Evolutionary conservation across 106 monocot species (phyloP), one percentile per base, ranked within the genome.

Genomic region (Alisma plantagoaquatica): DNA sequence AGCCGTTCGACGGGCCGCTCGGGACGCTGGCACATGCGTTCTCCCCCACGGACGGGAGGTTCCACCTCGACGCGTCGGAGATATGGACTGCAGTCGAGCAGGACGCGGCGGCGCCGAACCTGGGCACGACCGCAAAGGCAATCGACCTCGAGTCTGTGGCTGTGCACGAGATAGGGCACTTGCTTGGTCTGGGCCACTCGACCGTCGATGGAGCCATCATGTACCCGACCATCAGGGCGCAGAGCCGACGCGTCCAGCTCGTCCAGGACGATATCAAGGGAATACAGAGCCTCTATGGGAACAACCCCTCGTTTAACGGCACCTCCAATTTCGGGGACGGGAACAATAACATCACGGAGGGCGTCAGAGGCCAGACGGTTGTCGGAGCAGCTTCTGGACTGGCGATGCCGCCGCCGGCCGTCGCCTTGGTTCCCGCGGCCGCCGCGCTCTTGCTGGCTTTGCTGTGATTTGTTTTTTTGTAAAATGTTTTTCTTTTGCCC

Each of bases 11-110:
- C 52, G 88, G 88, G 7, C 49, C 60, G 11, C 63, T 96, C 41
- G 88, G 88, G 28, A 96, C 84, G 33, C 64, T 96, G 41, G 96
- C 88, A 9, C 96, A 96, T 51, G 84, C 96, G 24, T 96, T 96
- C 68, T 77, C 88, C 24, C 96, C 96, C n/a, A 75, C 78, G 7
- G 71, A 89, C 47, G 96, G 96, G 45, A 29, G 81, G 58, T 76
- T 96, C 61, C 96, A 96, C 52, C 51, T 96, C 4, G 96, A 96
- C 54, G 81, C 81, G 3, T 69, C 72, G 51, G 88, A 96, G 80
- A 16, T 58, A 2, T 96, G 88, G 96, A 27, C 35, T 2, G 77
- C 81, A 43, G 87, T 68, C 0, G 61, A 27, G 22, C 56, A 15
- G 2, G 56, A 66, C 33, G 55, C 23, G 27, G 32, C 71, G 31